Percentiles rank a stretch among this genome's conserved stretches.
Evolutionary conservation across 345 rosid species (phyloP).

Genomic region (Hibiscus syriacus): DNA sequence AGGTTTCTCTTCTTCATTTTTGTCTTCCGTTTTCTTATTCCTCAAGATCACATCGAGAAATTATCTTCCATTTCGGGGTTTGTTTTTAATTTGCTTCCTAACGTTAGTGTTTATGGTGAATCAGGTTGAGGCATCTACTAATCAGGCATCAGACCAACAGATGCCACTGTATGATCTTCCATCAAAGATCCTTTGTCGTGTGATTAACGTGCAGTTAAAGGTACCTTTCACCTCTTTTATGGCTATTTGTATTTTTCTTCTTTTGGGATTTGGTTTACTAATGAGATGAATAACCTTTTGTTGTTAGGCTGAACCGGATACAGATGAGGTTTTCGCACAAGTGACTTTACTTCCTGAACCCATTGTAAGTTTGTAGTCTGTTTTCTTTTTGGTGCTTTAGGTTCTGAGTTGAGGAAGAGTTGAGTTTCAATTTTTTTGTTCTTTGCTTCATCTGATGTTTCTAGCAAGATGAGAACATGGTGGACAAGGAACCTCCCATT

Average conservation of each 20-base stretch:
- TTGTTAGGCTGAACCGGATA: slow-evolving; percentile 73
- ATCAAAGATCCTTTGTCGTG: slow-evolving; percentile 64
- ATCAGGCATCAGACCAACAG: slow-evolving; percentile 65
- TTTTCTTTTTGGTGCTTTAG: neutral
- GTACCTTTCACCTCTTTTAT: slow-evolving; percentile 16
- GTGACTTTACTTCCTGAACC: slow-evolving; percentile 66
- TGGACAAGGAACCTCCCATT: slow-evolving; percentile 45
- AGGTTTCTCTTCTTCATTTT: too few species aligned
- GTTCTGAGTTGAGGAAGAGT: neutral
- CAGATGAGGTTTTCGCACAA: slow-evolving; percentile 84
- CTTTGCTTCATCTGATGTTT: neutral
- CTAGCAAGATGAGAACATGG: slow-evolving; percentile 53
- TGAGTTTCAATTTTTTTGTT: neutral
- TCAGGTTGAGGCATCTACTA: slow-evolving; percentile 83
- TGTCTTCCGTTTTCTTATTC: slow-evolving; percentile 18
- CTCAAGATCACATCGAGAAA: neutral
- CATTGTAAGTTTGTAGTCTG: slow-evolving; percentile 21
- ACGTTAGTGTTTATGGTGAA: too few species aligned
- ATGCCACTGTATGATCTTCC: slow-evolving; percentile 70
- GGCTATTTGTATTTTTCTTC: neutral
- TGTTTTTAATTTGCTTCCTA: too few species aligned
- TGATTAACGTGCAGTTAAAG: slow-evolving; percentile 60
- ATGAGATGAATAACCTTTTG: neutral
- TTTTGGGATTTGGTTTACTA: neutral
- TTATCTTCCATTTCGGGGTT: neutral